Evolutionary conservation across 768 basidiomycete species (phyloP), one percentile per base, ranked within the genome.

Genomic region (Lactifluus hygrophoroides): DNA sequence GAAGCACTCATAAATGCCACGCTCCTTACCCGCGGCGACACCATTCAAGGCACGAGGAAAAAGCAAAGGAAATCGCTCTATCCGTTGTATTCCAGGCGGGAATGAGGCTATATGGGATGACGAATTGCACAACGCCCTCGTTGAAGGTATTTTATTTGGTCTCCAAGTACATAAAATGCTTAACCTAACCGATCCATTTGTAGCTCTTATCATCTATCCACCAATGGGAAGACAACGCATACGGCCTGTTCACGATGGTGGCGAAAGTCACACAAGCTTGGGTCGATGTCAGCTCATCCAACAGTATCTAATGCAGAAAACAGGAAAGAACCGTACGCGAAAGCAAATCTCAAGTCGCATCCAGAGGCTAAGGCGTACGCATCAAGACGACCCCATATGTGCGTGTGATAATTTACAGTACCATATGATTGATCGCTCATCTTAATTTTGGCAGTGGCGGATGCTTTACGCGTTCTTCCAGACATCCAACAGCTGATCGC

Each of bases 281-380:
- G 73, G 73, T 51, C 72, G 73, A 19, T 73, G 74, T 61, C 73
- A 73, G 59, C 67, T 73, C 21, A 75, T 73, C 34, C 73, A 75
- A 30, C 71, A 71, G 0, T 73, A 75, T 45, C 67, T 73, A 32
- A 56, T 72, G 23, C 69, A 74, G 47, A 73, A 71, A 58, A 73
- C 72, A 14, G 72, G 73, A 14, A 73, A 68, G 60, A 71, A 66
- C 57, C 71, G 73, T 16, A 72, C 73, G 37, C 65, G 73, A 56
- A 73, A 73, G 62, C 73, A 73, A 56, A 73, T 73, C 32, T 74
- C 73, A 25, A 73, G 73, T 58, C 74, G 75, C 38, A 67, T 73
- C 46, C 73, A 73, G 62, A 63, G 74, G 49, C 51, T 73, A 14
- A 73, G 75, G 52, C 74, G 70, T 35, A 67, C 67, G 11, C 65